phyloP scores from a whole-genome alignment of 768 basidiomycete species.

The Hericium alpestre region DNA sequence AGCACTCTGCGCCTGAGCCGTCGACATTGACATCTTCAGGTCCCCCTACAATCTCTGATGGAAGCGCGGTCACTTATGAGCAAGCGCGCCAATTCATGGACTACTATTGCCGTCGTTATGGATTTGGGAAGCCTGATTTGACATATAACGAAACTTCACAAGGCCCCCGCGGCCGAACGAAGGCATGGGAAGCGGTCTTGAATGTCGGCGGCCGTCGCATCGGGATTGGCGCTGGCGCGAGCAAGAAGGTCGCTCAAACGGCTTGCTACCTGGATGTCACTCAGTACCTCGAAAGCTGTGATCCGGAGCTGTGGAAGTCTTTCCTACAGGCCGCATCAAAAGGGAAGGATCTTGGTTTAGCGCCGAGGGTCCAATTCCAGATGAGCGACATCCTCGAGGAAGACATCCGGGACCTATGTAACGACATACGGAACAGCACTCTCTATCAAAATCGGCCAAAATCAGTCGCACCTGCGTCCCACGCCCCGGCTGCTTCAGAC shows the following conservation, averaged over 20 bases:
- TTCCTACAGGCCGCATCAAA: slow-evolving; percentile 52
- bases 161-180: slow-evolving; percentile 14
- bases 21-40: slow-evolving; percentile 14
- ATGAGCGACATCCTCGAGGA: slow-evolving; percentile 57
- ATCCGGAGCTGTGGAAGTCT: slow-evolving; percentile 66
- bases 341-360: slow-evolving; percentile 61
- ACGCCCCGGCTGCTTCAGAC: slow-evolving; percentile 3
- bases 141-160: slow-evolving; percentile 31
- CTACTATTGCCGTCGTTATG: slow-evolving; percentile 78
- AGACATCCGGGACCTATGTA: slow-evolving; percentile 58
- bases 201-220: slow-evolving; percentile 69
- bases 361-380: slow-evolving; percentile 56
- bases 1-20: not conserved
- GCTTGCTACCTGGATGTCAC: slow-evolving; percentile 82
- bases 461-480: not conserved
- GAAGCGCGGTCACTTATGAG: slow-evolving; percentile 53
- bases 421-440: slow-evolving; percentile 49
- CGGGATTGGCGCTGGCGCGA: slow-evolving; percentile 60
- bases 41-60: slow-evolving; percentile 34
- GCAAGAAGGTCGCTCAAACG: slow-evolving; percentile 62
- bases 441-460: slow-evolving; percentile 59
- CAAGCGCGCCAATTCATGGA: slow-evolving; percentile 87
- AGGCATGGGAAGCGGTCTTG: slow-evolving; percentile 64
- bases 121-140: slow-evolving; percentile 65
- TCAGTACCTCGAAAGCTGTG: slow-evolving; percentile 78